These are phyloP conservation scores for Trichoderma guizhouense DNA, from an alignment of 2,329 filamentous ascomycete species.

Conservation along the genomic window DNA sequence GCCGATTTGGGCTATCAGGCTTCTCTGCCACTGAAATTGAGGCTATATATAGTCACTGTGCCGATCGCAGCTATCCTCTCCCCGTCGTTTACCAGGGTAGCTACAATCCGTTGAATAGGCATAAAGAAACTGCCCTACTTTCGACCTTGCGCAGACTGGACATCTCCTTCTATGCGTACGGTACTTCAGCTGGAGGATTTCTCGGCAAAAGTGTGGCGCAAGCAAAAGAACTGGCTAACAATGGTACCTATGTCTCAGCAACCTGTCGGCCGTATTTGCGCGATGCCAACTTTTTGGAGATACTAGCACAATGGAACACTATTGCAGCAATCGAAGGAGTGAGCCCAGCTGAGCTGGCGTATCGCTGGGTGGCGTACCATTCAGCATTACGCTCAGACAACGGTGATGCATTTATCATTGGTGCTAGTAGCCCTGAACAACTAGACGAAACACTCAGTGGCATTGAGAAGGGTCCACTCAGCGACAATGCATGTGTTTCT, in stretches of 20 bases:
- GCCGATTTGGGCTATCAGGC: constrained; percentile 21
- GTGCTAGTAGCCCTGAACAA: neutral
- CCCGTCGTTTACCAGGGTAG: neutral
- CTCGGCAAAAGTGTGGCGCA: constrained; percentile 20
- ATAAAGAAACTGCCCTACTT: constrained; percentile 19
- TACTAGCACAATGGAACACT: constrained; percentile 17
- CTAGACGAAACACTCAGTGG: neutral
- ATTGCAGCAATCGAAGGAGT: constrained; percentile 18
- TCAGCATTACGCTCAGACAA: neutral
- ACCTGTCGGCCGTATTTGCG: constrained; percentile 20
- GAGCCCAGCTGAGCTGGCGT: constrained; percentile 5
- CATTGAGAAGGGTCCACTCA: neutral
- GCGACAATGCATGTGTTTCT: neutral
- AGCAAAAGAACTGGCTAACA: constrained; percentile 11
- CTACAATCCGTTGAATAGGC: constrained; percentile 5
- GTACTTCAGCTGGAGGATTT: constrained; percentile 21
- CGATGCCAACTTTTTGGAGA: constrained; percentile 12
- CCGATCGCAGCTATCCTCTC: neutral
- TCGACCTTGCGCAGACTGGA: constrained; percentile 18
- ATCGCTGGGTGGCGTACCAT: neutral
- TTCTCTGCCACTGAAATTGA: constrained; percentile 18
- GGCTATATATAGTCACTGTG: neutral
- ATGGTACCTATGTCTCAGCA: neutral
- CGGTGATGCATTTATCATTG: neutral
- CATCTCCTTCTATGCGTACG: constrained; percentile 22